These are phyloP conservation scores for Phaffomyces antillensis DNA, from an alignment of 805 yeast species.

Conservation along the genomic window DNA sequence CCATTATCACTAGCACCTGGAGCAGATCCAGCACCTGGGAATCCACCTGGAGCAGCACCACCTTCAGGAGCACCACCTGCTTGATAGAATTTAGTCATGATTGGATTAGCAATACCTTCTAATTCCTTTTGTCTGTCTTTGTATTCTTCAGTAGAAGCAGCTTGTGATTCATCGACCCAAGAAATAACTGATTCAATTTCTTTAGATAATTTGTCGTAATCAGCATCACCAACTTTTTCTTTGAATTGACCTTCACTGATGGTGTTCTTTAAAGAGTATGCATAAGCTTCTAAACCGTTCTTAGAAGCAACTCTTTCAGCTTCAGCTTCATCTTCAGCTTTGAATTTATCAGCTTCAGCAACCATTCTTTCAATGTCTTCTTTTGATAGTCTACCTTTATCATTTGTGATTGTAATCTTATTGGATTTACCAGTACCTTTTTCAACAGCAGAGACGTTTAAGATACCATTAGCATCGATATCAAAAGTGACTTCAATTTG, in stretches of 20 bases:
- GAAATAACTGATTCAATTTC: conserved; percentile 78
- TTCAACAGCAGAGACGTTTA: conserved; percentile 95
- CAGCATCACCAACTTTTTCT: conserved; percentile 72
- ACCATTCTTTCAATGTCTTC: conserved; percentile 98
- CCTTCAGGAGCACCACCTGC: conserved; percentile 79
- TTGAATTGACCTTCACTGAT: conserved; percentile 63
- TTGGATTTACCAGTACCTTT: conserved; percentile 98
- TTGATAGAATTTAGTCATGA: conserved; percentile 94
- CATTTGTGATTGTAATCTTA: conserved; percentile 97
- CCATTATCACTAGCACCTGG: conserved; percentile 46
- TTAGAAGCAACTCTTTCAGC: conserved; percentile 87
- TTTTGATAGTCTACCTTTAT: conserved; percentile 97
- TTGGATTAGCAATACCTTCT: conserved; percentile 94
- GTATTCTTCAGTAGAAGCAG: conserved; percentile 90
- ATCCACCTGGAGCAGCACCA: conserved; percentile 52
- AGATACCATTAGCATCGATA: conserved; percentile 94
- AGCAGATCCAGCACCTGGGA: conserved; percentile 48
- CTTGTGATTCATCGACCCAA: conserved; percentile 90
- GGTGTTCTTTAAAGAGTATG: conserved; percentile 87
- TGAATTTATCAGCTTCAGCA: conserved; percentile 94
- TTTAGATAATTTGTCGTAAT: conserved; percentile 67
- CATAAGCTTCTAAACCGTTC: conserved; percentile 94
- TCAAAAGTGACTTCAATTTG: conserved; percentile 97
- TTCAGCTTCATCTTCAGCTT: conserved; percentile 95
- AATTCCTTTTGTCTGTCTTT: conserved; percentile 93